Evolutionary conservation across 129 eudicot genomes (phyloP).

Genomic region (Glebionis coronaria): DNA sequence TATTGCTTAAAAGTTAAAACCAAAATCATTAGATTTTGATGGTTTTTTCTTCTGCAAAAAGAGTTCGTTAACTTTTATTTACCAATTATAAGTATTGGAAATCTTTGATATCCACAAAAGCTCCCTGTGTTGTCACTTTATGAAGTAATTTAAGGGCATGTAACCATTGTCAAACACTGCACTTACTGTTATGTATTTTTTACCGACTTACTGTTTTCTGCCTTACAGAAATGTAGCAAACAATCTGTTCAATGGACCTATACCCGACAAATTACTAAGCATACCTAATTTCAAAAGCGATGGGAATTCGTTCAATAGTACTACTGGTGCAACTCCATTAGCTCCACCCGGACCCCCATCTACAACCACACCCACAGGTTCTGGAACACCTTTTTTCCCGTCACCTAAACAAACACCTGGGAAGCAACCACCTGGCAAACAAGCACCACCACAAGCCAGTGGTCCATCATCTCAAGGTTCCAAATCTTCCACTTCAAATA

Average conservation of each 20-base stretch:
- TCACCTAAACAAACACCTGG: slow-evolving; percentile 50
- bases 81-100: no score
- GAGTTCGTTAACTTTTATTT: no score
- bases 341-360: slow-evolving; percentile 54
- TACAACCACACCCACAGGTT: slow-evolving; percentile 42
- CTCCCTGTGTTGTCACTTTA: no score
- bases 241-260: slow-evolving; percentile 78
- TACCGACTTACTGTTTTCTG: neutral
- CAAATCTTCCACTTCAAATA: slow-evolving; percentile 39
- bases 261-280: slow-evolving; percentile 71
- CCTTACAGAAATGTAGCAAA: slow-evolving; percentile 69
- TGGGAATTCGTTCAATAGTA: slow-evolving; percentile 63
- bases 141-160: no score
- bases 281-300: slow-evolving; percentile 66
- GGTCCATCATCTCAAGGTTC: slow-evolving; percentile 56
- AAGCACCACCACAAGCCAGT: slow-evolving; percentile 44
- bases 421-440: slow-evolving; percentile 43
- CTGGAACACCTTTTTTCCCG: slow-evolving; percentile 39
- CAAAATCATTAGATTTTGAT: no score
- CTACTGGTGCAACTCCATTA: slow-evolving; percentile 49
- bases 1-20: no score
- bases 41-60: no score
- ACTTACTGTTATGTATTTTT: slow-evolving; percentile 3
- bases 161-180: neutral
- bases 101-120: no score